phyloP scores from a whole-genome alignment of 2,329 filamentous ascomycete genomes.

The Stachybotrys elegans region DNA sequence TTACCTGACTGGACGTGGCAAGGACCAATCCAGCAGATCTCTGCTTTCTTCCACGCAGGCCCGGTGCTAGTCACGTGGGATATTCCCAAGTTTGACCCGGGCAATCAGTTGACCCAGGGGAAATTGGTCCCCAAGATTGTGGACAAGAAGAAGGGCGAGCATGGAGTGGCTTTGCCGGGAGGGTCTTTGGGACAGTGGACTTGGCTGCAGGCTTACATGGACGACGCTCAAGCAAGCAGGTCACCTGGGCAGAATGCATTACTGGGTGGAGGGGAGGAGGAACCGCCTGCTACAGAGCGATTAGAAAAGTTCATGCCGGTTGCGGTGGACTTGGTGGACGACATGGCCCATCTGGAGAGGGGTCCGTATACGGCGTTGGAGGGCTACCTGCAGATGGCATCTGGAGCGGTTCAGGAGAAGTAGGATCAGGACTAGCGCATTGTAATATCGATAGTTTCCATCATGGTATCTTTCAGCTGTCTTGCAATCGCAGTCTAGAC shows the following conservation, averaged over 20 bases:
- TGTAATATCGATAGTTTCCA: too few relatives aligned
- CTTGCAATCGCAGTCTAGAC: too few relatives aligned
- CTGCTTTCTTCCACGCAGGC: constrained; percentile 33
- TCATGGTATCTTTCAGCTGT: too few relatives aligned
- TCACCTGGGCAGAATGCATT: background rate
- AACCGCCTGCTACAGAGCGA: background rate
- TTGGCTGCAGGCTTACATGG: constrained; percentile 27
- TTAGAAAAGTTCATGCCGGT: background rate
- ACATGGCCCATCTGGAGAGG: background rate
- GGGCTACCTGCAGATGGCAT: constrained; percentile 8
- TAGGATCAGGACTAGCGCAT: too few relatives aligned
- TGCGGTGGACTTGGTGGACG: background rate
- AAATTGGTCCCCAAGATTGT: background rate
- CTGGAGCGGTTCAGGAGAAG: too few relatives aligned
- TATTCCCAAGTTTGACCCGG: constrained; percentile 6
- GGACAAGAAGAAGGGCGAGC: background rate
- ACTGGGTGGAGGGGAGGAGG: background rate
- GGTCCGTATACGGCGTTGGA: constrained; percentile 9
- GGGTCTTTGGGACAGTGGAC: constrained; percentile 20
- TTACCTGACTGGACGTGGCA: constrained; percentile 33
- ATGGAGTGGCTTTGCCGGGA: constrained; percentile 11
- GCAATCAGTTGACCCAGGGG: background rate
- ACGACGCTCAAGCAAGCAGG: constrained; percentile 5
- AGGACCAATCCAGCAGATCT: constrained; percentile 29
- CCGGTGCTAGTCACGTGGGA: constrained; percentile 22